Conservation (phyloP, 768 basidiomycete species). For the Cubamyces sp. region DNA sequence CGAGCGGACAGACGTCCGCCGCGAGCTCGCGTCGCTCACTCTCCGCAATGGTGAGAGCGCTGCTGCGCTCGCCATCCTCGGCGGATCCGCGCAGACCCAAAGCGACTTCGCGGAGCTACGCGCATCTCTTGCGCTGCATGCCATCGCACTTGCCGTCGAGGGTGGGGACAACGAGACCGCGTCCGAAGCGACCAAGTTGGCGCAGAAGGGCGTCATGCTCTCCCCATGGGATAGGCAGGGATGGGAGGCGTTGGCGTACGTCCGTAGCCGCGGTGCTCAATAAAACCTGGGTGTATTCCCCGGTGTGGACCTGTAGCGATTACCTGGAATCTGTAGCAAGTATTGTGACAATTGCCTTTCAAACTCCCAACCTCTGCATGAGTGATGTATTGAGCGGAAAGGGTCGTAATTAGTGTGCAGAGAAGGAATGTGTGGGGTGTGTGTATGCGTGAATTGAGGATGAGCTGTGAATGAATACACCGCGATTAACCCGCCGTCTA, state of each 20-base stretch:
- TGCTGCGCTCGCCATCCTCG: slow-evolving; percentile 53
- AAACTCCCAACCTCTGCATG: neutral
- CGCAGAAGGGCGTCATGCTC: slow-evolving; percentile 69
- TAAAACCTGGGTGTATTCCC: neutral
- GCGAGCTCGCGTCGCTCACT: slow-evolving; percentile 56
- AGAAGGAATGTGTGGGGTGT: neutral
- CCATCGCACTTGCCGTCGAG: slow-evolving; percentile 38
- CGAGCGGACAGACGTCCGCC: slow-evolving; percentile 49
- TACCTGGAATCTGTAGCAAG: slow-evolving; percentile 9
- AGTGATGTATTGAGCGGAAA: too few species aligned
- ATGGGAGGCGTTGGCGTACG: slow-evolving; percentile 67
- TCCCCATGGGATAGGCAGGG: slow-evolving; percentile 53
- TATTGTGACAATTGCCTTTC: neutral
- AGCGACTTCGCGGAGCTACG: slow-evolving; percentile 42
- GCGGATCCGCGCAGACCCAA: slow-evolving; percentile 27
- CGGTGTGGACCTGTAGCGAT: too few species aligned
- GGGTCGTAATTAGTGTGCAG: too few species aligned
- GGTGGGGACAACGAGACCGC: slow-evolving; percentile 8
- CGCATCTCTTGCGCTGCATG: slow-evolving; percentile 52
- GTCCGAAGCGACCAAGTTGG: slow-evolving; percentile 43
- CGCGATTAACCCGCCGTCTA: slow-evolving; percentile 19
- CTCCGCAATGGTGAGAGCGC: slow-evolving; percentile 50
- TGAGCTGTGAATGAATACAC: slow-evolving; percentile 26
- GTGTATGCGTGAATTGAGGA: slow-evolving; percentile 2
- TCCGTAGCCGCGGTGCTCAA: slow-evolving; percentile 35